Percentiles rank a stretch among this genome's conserved stretches.
These are phyloP conservation scores for Chaetoscypha palmicola DNA, from an alignment of 2,329 filamentous ascomycete genomes.

Conservation along the genomic window DNA sequence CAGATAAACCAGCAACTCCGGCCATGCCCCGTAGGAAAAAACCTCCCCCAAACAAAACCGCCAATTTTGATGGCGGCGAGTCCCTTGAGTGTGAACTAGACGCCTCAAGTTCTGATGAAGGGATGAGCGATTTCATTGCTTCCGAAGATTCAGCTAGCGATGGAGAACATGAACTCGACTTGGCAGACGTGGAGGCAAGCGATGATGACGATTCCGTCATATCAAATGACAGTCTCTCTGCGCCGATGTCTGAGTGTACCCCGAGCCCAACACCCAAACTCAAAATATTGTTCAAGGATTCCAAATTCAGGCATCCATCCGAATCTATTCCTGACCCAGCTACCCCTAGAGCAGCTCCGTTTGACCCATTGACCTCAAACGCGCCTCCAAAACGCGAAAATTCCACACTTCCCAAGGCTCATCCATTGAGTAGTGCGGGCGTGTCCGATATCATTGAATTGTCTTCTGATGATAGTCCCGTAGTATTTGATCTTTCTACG, in stretches of 20 bases:
- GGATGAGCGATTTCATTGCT: constrained; percentile 44
- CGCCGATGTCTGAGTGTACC: not conserved
- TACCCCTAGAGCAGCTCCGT: not conserved
- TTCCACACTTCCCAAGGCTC: not conserved
- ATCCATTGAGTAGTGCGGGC: not conserved
- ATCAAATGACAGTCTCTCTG: constrained; percentile 10
- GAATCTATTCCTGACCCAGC: not conserved
- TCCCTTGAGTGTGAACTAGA: constrained; percentile 19
- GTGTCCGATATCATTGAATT: not conserved
- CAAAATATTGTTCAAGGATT: not conserved
- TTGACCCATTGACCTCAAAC: not conserved
- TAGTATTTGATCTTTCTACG: not conserved
- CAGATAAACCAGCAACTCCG: constrained; percentile 30
- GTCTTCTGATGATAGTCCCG: constrained; percentile 16
- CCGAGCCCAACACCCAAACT: not conserved
- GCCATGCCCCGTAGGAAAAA: not conserved
- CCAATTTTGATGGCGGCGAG: constrained; percentile 23
- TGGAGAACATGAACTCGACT: constrained; percentile 18
- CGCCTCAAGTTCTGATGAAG: constrained; percentile 36
- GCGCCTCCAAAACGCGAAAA: not conserved
- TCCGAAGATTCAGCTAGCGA: constrained; percentile 17
- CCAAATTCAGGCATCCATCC: not conserved
- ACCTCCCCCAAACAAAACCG: not conserved
- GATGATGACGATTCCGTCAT: constrained; percentile 10
- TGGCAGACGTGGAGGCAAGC: constrained; percentile 23